Base-by-base conservation (phyloP, 2,329 filamentous ascomycete genomes). In the Pyrenophora teres region DNA sequence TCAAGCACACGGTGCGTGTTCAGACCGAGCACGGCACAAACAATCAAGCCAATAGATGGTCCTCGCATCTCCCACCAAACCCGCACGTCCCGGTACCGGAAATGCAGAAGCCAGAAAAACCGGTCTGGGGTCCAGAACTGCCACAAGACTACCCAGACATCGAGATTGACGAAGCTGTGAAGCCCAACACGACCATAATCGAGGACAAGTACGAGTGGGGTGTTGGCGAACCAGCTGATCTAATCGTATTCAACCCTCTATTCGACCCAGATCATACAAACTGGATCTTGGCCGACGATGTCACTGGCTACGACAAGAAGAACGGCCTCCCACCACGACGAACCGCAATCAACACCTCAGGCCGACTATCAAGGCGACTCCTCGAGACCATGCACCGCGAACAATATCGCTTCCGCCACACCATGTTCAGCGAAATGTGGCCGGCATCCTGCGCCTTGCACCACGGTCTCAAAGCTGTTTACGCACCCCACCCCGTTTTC, bases 361-460 rank as follows among this genome's bases (percentile, higher is more conserved):
- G 82, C 1, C 85, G 89, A 8, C 76, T 91, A 30, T 87, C 84
- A 23, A 81, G 84, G 19, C 81, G 87, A 10, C 78, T 92, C 1
- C 76, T 92, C 5, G 74, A 81, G 39, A 84, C 84, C 4, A 92
- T 92, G 87, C 89, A 92, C 72, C 82, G 88, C 59, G 88, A 91
- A 65, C 87, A 86, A 3, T 85, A 87, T 72, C 79, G 81, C 23
- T 78, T 83, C 62, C 85, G 84, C 57, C 88, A 86, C 71, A 86
- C 79, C 71, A 91, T 87, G 87, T 92, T 89, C 69, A 84, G 83
- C 21, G 89, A 92, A 72, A 92, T 92, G 89, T 91, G 87, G 74
- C 88, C 88, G 1, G 81, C 87, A 0, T 83, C 81, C 0, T 81
- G 85, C 67, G 87, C 88, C 0, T 77, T 92, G 4, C 88, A 91